Percentiles rank a stretch among this genome's conserved stretches.
Conservation (phyloP, 179 eudicot genomes). For the Camellia oleifera region DNA sequence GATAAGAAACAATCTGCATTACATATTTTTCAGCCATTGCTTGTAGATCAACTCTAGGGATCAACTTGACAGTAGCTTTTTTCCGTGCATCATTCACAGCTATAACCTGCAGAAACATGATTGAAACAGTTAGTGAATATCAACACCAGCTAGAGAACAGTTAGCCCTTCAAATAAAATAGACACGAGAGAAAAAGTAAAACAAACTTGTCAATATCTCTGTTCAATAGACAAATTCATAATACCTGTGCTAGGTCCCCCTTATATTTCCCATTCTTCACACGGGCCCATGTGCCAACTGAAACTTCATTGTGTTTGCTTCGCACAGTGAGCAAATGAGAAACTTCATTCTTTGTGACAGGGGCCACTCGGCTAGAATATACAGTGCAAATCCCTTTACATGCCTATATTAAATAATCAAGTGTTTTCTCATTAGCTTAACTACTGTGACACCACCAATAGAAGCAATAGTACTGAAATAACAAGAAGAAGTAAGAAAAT, state of each 20-base stretch:
- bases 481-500: neutral
- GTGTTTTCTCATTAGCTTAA: neutral
- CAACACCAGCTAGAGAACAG: neutral
- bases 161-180: neutral
- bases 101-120: conserved; percentile 52
- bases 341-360: conserved; percentile 67
- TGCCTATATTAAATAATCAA: conserved; percentile 43
- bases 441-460: neutral
- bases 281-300: conserved; percentile 81
- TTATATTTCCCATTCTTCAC: conserved; percentile 84
- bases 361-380: conserved; percentile 54
- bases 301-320: conserved; percentile 55
- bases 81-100: conserved; percentile 58
- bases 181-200: neutral
- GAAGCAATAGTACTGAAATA: neutral
- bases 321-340: conserved; percentile 59
- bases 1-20: conserved; percentile 23
- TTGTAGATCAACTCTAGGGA: conserved; percentile 89
- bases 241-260: conserved; percentile 90
- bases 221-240: neutral
- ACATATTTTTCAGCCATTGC: conserved; percentile 80
- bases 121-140: conserved; percentile 11
- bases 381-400: conserved; percentile 78
- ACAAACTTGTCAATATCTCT: neutral
- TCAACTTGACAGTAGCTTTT: conserved; percentile 82